These are phyloP conservation scores for Erythrophleum fordii DNA, from an alignment of 306 rosid species.

Conservation along the genomic window DNA sequence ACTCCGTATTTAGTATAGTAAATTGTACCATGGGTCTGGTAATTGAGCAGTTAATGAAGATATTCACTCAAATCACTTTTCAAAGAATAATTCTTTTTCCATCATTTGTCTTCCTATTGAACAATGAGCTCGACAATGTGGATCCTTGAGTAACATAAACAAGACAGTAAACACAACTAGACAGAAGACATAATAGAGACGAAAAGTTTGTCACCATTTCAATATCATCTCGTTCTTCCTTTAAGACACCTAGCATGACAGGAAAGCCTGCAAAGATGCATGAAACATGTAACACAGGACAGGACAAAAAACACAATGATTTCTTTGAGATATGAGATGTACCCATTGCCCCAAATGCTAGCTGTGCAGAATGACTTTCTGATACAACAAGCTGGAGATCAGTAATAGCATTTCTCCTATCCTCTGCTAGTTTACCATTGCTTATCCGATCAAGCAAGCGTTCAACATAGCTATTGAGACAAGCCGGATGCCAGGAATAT, in stretches of 20 bases:
- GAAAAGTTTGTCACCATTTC: slow-evolving; percentile 73
- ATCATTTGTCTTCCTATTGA: background rate
- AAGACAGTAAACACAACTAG: slow-evolving; percentile 15
- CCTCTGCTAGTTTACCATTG: slow-evolving; percentile 90
- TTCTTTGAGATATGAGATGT: slow-evolving; percentile 15
- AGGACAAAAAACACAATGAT: background rate
- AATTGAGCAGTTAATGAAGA: slow-evolving; percentile 5
- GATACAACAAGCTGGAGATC: slow-evolving; percentile 93
- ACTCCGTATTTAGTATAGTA: background rate
- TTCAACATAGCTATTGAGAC: slow-evolving; percentile 70
- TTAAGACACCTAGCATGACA: slow-evolving; percentile 70
- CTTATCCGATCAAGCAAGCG: slow-evolving; percentile 89
- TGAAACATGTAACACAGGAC: slow-evolving; percentile 22
- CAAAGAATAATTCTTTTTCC: background rate
- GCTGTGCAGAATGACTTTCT: slow-evolving; percentile 76
- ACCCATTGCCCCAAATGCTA: slow-evolving; percentile 98
- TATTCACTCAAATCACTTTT: slow-evolving; percentile 25
- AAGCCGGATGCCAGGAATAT: slow-evolving; percentile 13
- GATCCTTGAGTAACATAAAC: slow-evolving; percentile 22
- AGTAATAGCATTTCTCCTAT: slow-evolving; percentile 80
- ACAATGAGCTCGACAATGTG: slow-evolving; percentile 8
- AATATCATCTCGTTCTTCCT: slow-evolving; percentile 90
- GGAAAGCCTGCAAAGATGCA: slow-evolving; percentile 72
- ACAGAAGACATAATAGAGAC: slow-evolving; percentile 26
- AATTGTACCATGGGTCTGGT: background rate